A percentile compares a stretch with the other conserved stretches of the same genome.
phyloP scores from a whole-genome alignment of 2,329 filamentous ascomycete species.

The Chaetoscypha palmicola region DNA sequence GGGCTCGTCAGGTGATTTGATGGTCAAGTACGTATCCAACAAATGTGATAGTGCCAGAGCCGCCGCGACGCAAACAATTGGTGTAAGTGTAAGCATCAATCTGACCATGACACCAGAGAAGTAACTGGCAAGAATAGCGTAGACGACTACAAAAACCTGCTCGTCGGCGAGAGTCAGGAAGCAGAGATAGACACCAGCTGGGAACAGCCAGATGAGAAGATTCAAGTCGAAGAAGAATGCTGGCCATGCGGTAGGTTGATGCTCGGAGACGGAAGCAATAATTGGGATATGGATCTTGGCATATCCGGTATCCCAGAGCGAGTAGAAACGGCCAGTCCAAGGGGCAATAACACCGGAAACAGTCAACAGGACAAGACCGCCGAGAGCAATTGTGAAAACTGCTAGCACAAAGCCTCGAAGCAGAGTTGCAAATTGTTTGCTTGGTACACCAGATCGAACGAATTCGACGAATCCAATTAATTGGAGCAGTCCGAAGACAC shows the following conservation, averaged over 20 bases:
- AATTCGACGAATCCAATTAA: slow-evolving; percentile 89
- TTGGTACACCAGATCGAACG: slow-evolving; percentile 77
- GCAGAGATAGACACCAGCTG: slow-evolving; percentile 95
- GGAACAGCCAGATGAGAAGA: slow-evolving; percentile 98
- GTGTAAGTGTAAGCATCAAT: slow-evolving; percentile 94
- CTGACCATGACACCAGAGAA: slow-evolving; percentile 99
- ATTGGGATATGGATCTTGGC: slow-evolving; percentile 99
- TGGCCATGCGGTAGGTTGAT: slow-evolving; percentile 97
- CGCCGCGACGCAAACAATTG: slow-evolving; percentile 89
- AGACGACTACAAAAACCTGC: slow-evolving; percentile 96
- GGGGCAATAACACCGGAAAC: slow-evolving; percentile 88
- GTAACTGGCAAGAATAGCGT: slow-evolving; percentile 93
- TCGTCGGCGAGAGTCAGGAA: slow-evolving; percentile 92
- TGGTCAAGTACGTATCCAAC: slow-evolving; percentile 74
- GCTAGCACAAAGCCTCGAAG: slow-evolving; percentile 68
- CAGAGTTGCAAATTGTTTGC: slow-evolving; percentile 90
- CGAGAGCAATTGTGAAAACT: slow-evolving; percentile 66
- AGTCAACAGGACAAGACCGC: slow-evolving; percentile 77
- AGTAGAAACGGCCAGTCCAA: slow-evolving; percentile 98
- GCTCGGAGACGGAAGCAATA: slow-evolving; percentile 98
- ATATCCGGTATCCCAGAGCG: slow-evolving; percentile 96
- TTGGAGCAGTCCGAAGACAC: slow-evolving; percentile 93
- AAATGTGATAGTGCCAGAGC: slow-evolving; percentile 84
- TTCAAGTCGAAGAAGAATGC: slow-evolving; percentile 99
- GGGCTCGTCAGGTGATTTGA: slow-evolving; percentile 52